These are phyloP conservation scores for Daldinia caldariorum DNA, from an alignment of 495 filamentous ascomycete species.

Conservation along the genomic window DNA sequence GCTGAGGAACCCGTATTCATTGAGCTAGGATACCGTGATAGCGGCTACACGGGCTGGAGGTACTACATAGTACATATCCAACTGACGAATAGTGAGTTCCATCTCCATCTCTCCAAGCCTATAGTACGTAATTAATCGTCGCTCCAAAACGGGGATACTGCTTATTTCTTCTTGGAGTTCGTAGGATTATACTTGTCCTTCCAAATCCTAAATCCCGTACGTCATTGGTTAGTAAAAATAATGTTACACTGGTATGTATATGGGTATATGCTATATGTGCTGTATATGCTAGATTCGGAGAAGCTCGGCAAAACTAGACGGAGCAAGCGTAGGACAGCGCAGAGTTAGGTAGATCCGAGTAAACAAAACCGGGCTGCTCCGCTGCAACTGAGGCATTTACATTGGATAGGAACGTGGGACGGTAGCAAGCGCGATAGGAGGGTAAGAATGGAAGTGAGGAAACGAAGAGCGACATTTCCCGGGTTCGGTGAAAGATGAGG, in stretches of 20 bases:
- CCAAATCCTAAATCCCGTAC: slow-evolving; percentile 77
- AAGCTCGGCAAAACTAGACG: slow-evolving; percentile 30
- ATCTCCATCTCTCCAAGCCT: slow-evolving; percentile 10
- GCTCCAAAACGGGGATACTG: slow-evolving; percentile 2
- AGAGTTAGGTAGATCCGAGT: slow-evolving; percentile 28
- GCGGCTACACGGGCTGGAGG: slow-evolving; percentile 2
- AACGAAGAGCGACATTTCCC: slow-evolving; percentile 37
- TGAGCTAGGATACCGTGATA: slow-evolving; percentile 28
- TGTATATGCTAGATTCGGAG: slow-evolving; percentile 33
- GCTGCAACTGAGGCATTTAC: slow-evolving; percentile 45
- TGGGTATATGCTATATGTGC: slow-evolving; percentile 19
- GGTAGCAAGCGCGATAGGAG: slow-evolving; percentile 24
- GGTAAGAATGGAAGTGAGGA: slow-evolving; percentile 13
- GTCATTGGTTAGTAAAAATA: slow-evolving; percentile 40
- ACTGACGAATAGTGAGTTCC: slow-evolving; percentile 26
- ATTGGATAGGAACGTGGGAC: slow-evolving; percentile 27
- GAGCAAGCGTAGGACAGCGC: slow-evolving; percentile 18
- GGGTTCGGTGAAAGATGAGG: slow-evolving; percentile 42
- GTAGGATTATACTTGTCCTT: slow-evolving; percentile 91
- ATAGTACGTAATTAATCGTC: slow-evolving; percentile 16
- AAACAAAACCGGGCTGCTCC: slow-evolving; percentile 31
- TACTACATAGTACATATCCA: slow-evolving; percentile 11
- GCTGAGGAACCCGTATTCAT: slow-evolving; percentile 10
- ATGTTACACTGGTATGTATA: slow-evolving; percentile 26
- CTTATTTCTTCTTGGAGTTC: slow-evolving; percentile 57